A percentile compares a stretch with the other conserved stretches of the same genome.
These are phyloP conservation scores for Salix arbutifolia DNA, from an alignment of 345 rosid genomes.

Conservation along the genomic window DNA sequence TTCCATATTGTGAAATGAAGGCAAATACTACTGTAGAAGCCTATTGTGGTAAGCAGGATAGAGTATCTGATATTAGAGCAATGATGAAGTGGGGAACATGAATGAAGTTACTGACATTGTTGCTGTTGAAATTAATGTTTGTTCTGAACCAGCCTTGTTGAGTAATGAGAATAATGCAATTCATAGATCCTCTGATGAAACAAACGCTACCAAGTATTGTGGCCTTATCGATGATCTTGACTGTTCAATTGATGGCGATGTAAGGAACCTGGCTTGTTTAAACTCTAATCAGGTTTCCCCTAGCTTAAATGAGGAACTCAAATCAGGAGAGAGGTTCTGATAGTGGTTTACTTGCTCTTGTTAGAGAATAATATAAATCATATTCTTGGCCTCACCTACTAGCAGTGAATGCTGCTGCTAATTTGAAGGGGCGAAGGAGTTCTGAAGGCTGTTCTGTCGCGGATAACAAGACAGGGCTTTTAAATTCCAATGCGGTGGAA, in stretches of 20 bases:
- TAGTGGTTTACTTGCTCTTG: constrained; percentile 10
- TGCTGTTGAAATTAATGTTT: constrained; percentile 13
- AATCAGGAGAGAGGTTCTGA: constrained; percentile 14
- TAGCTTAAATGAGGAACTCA: constrained; percentile 17
- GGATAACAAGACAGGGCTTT: neutral
- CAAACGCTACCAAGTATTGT: constrained; percentile 2
- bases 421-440: constrained; percentile 1
- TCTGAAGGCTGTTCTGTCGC: neutral
- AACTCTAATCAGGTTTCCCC: constrained; percentile 4
- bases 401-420: neutral
- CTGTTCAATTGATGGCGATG: constrained; percentile 4
- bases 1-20: constrained; percentile 4
- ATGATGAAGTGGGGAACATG: constrained; percentile 14
- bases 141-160: constrained; percentile 11
- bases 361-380: no score
- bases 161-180: constrained; percentile 1
- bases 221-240: neutral
- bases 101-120: constrained; percentile 6
- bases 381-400: no score
- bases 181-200: constrained; percentile 15
- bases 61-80: constrained; percentile 8
- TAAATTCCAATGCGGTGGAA: neutral
- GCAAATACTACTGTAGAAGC: constrained; percentile 4
- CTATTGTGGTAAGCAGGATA: constrained; percentile 12
- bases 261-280: constrained; percentile 1